These are phyloP conservation scores for Sphaerulina populicola DNA, from an alignment of 2,329 filamentous ascomycete genomes.

Conservation along the genomic window DNA sequence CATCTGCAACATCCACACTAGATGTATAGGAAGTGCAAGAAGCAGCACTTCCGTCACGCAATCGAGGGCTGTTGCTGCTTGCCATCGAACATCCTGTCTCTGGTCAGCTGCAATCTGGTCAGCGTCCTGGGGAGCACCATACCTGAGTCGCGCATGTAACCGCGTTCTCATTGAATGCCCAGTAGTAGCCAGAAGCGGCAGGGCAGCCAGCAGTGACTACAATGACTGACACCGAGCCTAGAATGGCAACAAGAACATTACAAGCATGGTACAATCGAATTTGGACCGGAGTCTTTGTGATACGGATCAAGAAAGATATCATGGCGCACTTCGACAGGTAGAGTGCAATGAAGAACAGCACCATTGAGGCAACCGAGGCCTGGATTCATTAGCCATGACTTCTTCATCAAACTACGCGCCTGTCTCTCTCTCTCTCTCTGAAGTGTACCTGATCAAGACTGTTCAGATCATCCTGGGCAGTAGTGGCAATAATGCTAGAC, in stretches of 20 bases:
- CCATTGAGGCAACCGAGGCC: constrained; percentile 25
- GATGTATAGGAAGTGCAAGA: constrained; percentile 29
- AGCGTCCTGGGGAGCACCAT: neutral
- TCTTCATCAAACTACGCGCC: neutral
- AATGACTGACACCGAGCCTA: constrained; percentile 29
- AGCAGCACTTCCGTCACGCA: constrained; percentile 32
- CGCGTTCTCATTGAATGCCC: constrained; percentile 23
- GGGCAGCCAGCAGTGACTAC: constrained; percentile 25
- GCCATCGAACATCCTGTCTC: constrained; percentile 30
- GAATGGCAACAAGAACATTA: constrained; percentile 18
- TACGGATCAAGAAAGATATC: constrained; percentile 29
- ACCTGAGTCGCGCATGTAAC: constrained; percentile 26
- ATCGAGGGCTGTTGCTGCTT: constrained; percentile 36
- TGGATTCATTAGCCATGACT: constrained; percentile 10
- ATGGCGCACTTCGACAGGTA: constrained; percentile 31
- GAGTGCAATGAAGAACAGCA: constrained; percentile 27
- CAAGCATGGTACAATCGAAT: constrained; percentile 25
- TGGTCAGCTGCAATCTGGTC: constrained; percentile 4
- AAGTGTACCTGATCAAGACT: constrained; percentile 23
- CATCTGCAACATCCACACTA: constrained; percentile 37
- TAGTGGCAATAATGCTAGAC: constrained; percentile 10
- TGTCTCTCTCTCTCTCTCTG: neutral
- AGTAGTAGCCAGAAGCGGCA: constrained; percentile 23
- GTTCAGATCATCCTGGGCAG: constrained; percentile 12
- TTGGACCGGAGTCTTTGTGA: constrained; percentile 25